Evolutionary conservation across 345 rosid genomes (phyloP).

Genomic region (Aquilaria yunnanensis): DNA sequence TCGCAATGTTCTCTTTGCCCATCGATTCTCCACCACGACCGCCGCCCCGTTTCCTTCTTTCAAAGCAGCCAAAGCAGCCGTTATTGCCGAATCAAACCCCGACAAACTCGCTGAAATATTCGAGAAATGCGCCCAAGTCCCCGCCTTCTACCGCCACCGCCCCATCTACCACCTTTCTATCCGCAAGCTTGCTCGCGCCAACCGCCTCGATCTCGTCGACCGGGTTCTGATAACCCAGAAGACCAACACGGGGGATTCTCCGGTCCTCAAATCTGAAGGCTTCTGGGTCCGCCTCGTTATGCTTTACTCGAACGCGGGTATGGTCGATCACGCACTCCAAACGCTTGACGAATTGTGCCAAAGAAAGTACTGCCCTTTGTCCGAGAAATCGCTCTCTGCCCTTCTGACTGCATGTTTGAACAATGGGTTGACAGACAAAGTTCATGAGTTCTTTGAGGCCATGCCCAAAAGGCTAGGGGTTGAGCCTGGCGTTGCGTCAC

Average conservation of each 20-base stretch:
- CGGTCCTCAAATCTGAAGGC: conserved; percentile 22
- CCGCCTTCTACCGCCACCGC: conserved; percentile 35
- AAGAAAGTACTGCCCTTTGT: conserved; percentile 10
- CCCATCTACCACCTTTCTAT: conserved; percentile 27
- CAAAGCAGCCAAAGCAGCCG: conserved; percentile 25
- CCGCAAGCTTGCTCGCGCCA: conserved; percentile 26
- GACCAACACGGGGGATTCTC: background rate
- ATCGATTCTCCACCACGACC: conserved; percentile 7
- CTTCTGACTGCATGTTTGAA: conserved; percentile 18
- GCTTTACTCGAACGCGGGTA: conserved; percentile 27
- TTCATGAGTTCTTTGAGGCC: conserved; percentile 16
- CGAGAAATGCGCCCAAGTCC: conserved; percentile 16
- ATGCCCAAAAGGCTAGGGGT: conserved; percentile 14
- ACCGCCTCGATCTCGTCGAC: conserved; percentile 28
- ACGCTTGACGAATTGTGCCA: conserved; percentile 9
- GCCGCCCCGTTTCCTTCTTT: conserved; percentile 18
- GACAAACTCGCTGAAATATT: conserved; percentile 24
- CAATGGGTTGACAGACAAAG: conserved; percentile 13
- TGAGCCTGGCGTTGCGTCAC: conserved; percentile 17
- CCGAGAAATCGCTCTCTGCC: conserved; percentile 29
- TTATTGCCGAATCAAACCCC: conserved; percentile 22
- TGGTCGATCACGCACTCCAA: conserved; percentile 25
- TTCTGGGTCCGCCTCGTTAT: conserved; percentile 31
- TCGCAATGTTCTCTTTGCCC: conserved; percentile 14
- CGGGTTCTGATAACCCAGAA: conserved; percentile 13